Evolutionary conservation across 1,284 basidiomycete species (phyloP).

Genomic region (Phylloboletellus chloephorus): DNA sequence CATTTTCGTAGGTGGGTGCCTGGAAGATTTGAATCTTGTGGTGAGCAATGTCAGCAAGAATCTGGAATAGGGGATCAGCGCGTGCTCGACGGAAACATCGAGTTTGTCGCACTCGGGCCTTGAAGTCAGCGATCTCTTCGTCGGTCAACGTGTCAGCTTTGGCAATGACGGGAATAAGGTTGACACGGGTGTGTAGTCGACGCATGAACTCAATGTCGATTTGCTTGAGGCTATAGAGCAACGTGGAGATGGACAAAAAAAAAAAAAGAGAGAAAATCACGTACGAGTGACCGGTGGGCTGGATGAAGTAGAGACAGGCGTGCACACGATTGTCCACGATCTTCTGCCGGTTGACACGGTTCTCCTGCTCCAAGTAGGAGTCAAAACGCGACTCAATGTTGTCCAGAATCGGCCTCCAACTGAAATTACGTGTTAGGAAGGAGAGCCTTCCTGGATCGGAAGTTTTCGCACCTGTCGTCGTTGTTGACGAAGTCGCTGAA

Average conservation of each 20-base stretch:
- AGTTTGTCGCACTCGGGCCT: slow-evolving; percentile 64
- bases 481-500: slow-evolving; percentile 99
- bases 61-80: slow-evolving; percentile 40
- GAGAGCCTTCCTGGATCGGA: background rate
- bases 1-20: slow-evolving; percentile 91
- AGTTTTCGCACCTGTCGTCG: slow-evolving; percentile 72
- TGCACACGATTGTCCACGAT: slow-evolving; percentile 86
- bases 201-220: slow-evolving; percentile 98
- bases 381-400: slow-evolving; percentile 97
- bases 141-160: slow-evolving; percentile 96
- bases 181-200: slow-evolving; percentile 91
- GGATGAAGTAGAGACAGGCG: slow-evolving; percentile 96
- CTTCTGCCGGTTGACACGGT: slow-evolving; percentile 89
- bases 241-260: slow-evolving; percentile 7
- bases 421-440: slow-evolving; percentile 30
- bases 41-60: slow-evolving; percentile 85
- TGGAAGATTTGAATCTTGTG: slow-evolving; percentile 96
- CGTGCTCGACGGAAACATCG: background rate
- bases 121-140: slow-evolving; percentile 89
- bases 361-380: slow-evolving; percentile 95
- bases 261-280: slow-evolving; percentile 30
- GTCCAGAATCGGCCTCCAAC: slow-evolving; percentile 96
- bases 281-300: slow-evolving; percentile 95
- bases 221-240: slow-evolving; percentile 71
- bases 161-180: slow-evolving; percentile 94